Base-by-base conservation (phyloP, 1,284 basidiomycete species). In the Sutorius eximius region DNA sequence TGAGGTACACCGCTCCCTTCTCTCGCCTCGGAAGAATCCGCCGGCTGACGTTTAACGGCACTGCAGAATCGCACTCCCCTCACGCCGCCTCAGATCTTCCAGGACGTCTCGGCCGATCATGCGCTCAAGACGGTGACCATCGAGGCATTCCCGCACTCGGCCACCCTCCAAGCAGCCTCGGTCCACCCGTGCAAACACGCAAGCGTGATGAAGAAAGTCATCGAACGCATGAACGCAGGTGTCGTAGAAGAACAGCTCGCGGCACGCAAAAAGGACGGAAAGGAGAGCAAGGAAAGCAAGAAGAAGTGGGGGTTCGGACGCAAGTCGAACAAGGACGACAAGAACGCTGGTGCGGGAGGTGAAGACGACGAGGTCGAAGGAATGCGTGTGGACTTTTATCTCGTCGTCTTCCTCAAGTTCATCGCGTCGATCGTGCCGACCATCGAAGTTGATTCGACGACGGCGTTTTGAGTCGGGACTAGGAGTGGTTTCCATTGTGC, bases 151-250 rank as follows among this genome's bases (percentile, higher is more conserved):
- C 95, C 95, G 16, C 95, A 98, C 73, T 90, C 88, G 0, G 77
- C 84, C 5, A 85, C 88, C 29, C 80, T 94, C 53, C 89, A 95
- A 72, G 86, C 89, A 9, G 95, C 92, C 0, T 91, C 88, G 0
- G 95, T 99, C 11, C 96, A 99, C 70, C 96, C 96, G 1, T 99
- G 96, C 85, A 98, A 98, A 72, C 96, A 99, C 71, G 93, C 95
- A 0, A 93, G 87, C 70, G 97, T 99, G 52, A 99, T 99, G 97
- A 98, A 97, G 82, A 99, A 98, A 74, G 94, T 99, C 61, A 98
- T 99, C 67, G 95, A 98, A 72, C 83, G 95, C 52, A 98, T 99
- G 95, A 97, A 98, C 73, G 86, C 87, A 71, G 86, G 85, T 59
- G 86, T 92, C 42, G 82, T 89, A 45, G 89, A 87, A 55, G 86